phyloP scores from a whole-genome alignment of 2,329 filamentous ascomycete species.

The Daldinia eschscholtzii region DNA sequence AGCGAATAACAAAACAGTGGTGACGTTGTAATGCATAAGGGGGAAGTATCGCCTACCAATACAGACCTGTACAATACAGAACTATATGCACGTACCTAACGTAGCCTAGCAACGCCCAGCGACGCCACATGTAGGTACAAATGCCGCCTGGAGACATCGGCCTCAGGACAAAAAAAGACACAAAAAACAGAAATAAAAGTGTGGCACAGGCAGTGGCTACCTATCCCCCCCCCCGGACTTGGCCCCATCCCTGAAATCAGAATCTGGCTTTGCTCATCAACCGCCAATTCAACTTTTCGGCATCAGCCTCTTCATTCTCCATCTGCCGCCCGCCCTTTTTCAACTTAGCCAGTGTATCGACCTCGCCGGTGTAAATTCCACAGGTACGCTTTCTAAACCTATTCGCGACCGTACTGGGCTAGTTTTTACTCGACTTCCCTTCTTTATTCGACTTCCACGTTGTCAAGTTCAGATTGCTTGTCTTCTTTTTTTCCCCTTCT shows the following conservation, averaged over 20 bases:
- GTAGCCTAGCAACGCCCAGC: not conserved
- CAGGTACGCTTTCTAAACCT: conserved; percentile 32
- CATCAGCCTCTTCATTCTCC: conserved; percentile 49
- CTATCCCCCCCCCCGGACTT: conserved; percentile 34
- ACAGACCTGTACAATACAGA: conserved; percentile 8
- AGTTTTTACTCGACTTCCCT: conserved; percentile 27
- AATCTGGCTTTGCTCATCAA: conserved; percentile 47
- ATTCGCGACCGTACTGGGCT: conserved; percentile 43
- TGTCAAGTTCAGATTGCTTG: conserved; percentile 33
- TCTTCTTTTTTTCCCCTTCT: conserved; percentile 28
- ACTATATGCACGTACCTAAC: not conserved
- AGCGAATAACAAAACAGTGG: conserved; percentile 32
- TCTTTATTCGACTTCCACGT: conserved; percentile 36
- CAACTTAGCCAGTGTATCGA: conserved; percentile 25
- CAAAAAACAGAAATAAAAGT: conserved; percentile 29
- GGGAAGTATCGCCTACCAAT: conserved; percentile 11
- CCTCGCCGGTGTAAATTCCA: conserved; percentile 31
- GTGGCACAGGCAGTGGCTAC: conserved; percentile 40
- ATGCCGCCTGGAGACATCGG: not conserved
- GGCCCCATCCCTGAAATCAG: conserved; percentile 48
- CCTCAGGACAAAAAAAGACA: too few species aligned
- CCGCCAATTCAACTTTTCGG: conserved; percentile 51
- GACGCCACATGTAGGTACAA: conserved; percentile 8
- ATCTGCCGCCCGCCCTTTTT: conserved; percentile 39
- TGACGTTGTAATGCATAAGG: conserved; percentile 44